Conservation (phyloP, 164 flowering plant genomes). For the Platanus orientalis region DNA sequence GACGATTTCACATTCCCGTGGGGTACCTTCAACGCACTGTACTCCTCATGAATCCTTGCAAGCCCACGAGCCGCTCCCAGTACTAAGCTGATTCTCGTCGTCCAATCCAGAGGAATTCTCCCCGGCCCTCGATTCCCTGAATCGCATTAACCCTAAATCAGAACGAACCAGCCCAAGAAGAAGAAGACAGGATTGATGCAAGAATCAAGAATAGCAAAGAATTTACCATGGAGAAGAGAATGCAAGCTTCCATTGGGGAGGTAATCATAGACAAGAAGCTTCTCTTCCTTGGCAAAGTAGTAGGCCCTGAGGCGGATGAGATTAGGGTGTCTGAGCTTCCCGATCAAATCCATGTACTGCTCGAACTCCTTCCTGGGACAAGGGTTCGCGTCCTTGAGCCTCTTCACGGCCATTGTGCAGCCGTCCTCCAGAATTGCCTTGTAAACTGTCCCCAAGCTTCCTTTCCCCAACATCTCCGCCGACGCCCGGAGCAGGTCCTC, state of each 20-base stretch:
- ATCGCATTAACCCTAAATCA: slow-evolving; percentile 2
- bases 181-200: too few species aligned
- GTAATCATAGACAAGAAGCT: slow-evolving; percentile 91
- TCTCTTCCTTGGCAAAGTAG: slow-evolving; percentile 93
- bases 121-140: slow-evolving; percentile 88
- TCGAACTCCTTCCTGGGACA: slow-evolving; percentile 84
- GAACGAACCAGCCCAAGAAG: not conserved
- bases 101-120: slow-evolving; percentile 94
- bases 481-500: slow-evolving; percentile 92
- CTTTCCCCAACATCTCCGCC: slow-evolving; percentile 98
- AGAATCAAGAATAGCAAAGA: too few species aligned
- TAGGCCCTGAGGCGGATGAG: slow-evolving; percentile 73
- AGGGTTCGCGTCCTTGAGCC: slow-evolving; percentile 92
- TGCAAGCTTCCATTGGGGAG: slow-evolving; percentile 91
- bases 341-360: slow-evolving; percentile 92
- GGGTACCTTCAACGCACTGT: slow-evolving; percentile 54
- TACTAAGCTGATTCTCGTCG: slow-evolving; percentile 79
- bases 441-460: slow-evolving; percentile 87
- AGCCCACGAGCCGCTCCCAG: slow-evolving; percentile 91
- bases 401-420: slow-evolving; percentile 76
- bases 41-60: slow-evolving; percentile 67
- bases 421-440: slow-evolving; percentile 91
- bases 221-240: slow-evolving; percentile 87
- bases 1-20: slow-evolving; percentile 93
- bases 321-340: slow-evolving; percentile 77